Conservation (phyloP, 768 basidiomycete genomes). For the Lyophyllum shimeji region DNA sequence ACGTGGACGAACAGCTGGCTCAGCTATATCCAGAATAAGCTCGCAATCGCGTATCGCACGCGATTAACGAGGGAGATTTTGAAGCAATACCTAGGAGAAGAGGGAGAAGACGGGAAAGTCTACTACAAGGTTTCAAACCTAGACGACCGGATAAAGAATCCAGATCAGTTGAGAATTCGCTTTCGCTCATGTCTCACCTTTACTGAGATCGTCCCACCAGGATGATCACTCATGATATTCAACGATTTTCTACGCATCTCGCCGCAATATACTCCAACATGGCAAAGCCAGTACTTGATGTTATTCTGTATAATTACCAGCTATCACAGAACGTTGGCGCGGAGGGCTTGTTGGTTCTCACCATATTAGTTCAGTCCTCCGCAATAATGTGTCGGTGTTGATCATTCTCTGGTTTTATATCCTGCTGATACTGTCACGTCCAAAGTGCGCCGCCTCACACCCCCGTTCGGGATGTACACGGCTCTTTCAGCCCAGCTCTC, state of each 20-base stretch:
- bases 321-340: constrained; percentile 92
- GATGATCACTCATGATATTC: constrained; percentile 96
- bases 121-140: constrained; percentile 95
- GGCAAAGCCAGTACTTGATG: constrained; percentile 91
- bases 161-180: constrained; percentile 71
- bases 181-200: background rate
- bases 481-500: constrained; percentile 86
- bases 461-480: constrained; percentile 89
- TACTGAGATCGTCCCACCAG: constrained; percentile 34
- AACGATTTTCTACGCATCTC: constrained; percentile 85
- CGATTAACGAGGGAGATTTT: constrained; percentile 83
- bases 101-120: constrained; percentile 72
- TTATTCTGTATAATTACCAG: constrained; percentile 95
- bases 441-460: constrained; percentile 85
- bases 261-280: constrained; percentile 94
- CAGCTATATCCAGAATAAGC: constrained; percentile 90
- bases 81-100: constrained; percentile 79
- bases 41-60: constrained; percentile 86
- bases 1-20: constrained; percentile 94
- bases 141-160: constrained; percentile 94
- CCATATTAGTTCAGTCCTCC: constrained; percentile 80
- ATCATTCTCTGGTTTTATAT: background rate
- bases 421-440: background rate
- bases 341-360: constrained; percentile 83
- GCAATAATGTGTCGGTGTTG: constrained; percentile 71